These are phyloP conservation scores for Cyclanthera cordifolia DNA, from an alignment of 306 rosid genomes.

Conservation along the genomic window DNA sequence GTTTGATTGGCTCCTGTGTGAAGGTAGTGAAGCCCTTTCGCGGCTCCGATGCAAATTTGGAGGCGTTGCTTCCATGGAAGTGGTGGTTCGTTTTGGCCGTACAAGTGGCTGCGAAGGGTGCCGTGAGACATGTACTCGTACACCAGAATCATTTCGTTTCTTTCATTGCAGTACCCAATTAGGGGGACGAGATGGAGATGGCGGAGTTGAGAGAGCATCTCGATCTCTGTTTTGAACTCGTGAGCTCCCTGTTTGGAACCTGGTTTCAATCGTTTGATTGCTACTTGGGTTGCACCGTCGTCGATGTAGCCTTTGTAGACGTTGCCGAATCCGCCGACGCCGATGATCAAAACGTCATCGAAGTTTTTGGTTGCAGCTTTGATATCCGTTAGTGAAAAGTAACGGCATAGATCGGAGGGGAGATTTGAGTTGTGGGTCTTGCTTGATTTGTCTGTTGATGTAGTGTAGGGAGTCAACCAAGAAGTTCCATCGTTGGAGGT, in stretches of 20 bases:
- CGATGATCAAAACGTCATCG: slow-evolving; percentile 11
- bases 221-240: slow-evolving; percentile 26
- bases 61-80: slow-evolving; percentile 2
- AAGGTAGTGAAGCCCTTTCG: slow-evolving; percentile 24
- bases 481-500: background rate
- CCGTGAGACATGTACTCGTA: slow-evolving; percentile 5
- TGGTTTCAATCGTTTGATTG: slow-evolving; percentile 15
- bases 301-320: slow-evolving; percentile 27
- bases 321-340: slow-evolving; percentile 31
- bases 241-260: slow-evolving; percentile 26
- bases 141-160: slow-evolving; percentile 25
- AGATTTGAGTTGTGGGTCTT: slow-evolving; percentile 4
- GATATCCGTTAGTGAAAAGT: slow-evolving; percentile 20
- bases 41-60: slow-evolving; percentile 12
- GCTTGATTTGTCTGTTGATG: background rate
- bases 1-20: slow-evolving; percentile 18
- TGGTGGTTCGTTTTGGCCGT: slow-evolving; percentile 5
- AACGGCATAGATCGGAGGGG: slow-evolving; percentile 17
- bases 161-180: background rate
- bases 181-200: background rate
- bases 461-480: background rate
- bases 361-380: slow-evolving; percentile 26
- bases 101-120: slow-evolving; percentile 13
- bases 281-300: background rate
- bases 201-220: background rate